Percentiles rank a stretch among this genome's conserved stretches.
These are phyloP conservation scores for Przewalskia tangutica DNA, from an alignment of 257 asterid species.

Conservation along the genomic window DNA sequence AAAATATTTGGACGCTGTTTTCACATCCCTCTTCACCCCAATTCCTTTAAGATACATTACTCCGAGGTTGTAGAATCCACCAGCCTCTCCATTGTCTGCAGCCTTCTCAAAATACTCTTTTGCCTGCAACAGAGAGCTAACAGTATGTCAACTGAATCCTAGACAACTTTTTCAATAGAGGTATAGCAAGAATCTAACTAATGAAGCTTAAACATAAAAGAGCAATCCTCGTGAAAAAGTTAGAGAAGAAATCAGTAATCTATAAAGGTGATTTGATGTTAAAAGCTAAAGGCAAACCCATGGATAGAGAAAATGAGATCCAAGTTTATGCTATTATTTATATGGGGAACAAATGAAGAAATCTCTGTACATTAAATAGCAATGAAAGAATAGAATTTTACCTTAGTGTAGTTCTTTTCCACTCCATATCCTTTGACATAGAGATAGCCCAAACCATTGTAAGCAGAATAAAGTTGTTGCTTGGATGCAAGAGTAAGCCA, in stretches of 20 bases:
- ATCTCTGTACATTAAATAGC: neutral
- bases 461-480: constrained; percentile 87
- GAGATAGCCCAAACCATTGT: constrained; percentile 94
- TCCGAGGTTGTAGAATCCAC: constrained; percentile 93
- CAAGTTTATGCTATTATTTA: neutral
- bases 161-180: neutral
- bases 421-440: constrained; percentile 93
- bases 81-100: constrained; percentile 79
- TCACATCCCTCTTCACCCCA: constrained; percentile 85
- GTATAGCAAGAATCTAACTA: neutral
- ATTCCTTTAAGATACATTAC: constrained; percentile 82
- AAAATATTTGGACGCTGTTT: constrained; percentile 55
- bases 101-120: constrained; percentile 94
- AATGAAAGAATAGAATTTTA: constrained; percentile 14
- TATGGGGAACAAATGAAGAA: neutral
- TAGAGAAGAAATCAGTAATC: neutral
- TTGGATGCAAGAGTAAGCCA: constrained; percentile 91
- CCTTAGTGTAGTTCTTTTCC: constrained; percentile 82
- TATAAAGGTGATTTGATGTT: neutral
- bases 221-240: neutral
- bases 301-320: constrained; percentile 5
- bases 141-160: neutral
- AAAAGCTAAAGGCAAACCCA: neutral
- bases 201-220: neutral
- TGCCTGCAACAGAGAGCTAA: constrained; percentile 46